Evolutionary conservation across 495 filamentous ascomycete genomes (phyloP).

Genomic region (Haplographium delicatum): DNA sequence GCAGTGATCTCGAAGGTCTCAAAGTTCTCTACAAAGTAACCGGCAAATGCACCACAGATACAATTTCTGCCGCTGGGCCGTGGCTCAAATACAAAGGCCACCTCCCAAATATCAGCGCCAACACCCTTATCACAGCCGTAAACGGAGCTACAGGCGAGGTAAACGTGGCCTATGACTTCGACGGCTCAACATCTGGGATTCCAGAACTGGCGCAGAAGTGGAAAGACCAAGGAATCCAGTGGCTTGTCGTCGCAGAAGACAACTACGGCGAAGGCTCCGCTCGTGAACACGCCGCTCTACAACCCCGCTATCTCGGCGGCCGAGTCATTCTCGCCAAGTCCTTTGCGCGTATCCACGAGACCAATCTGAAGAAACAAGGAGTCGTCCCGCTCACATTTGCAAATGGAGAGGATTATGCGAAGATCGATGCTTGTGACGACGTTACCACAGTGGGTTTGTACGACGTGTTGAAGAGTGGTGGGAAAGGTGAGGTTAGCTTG

Average conservation of each 20-base stretch:
- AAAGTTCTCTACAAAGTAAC: constrained; percentile 89
- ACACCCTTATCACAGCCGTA: constrained; percentile 91
- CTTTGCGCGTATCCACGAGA: constrained; percentile 97
- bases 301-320: constrained; percentile 88
- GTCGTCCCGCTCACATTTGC: constrained; percentile 89
- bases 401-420: constrained; percentile 81
- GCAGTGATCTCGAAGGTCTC: constrained; percentile 63
- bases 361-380: constrained; percentile 98
- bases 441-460: constrained; percentile 77
- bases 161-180: constrained; percentile 82
- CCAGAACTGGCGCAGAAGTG: constrained; percentile 81
- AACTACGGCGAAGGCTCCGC: constrained; percentile 98
- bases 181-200: constrained; percentile 61
- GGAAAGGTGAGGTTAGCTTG: constrained; percentile 70
- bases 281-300: constrained; percentile 93
- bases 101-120: constrained; percentile 91
- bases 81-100: constrained; percentile 99
- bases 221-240: constrained; percentile 63
- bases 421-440: constrained; percentile 71
- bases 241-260: constrained; percentile 93
- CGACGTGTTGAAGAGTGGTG: constrained; percentile 72
- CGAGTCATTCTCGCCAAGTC: constrained; percentile 82
- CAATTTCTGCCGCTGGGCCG: constrained; percentile 93
- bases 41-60: constrained; percentile 97
- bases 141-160: constrained; percentile 90